Base-by-base conservation (phyloP, 2,329 filamentous ascomycete species). In the Coleophoma eucalyptorum region DNA sequence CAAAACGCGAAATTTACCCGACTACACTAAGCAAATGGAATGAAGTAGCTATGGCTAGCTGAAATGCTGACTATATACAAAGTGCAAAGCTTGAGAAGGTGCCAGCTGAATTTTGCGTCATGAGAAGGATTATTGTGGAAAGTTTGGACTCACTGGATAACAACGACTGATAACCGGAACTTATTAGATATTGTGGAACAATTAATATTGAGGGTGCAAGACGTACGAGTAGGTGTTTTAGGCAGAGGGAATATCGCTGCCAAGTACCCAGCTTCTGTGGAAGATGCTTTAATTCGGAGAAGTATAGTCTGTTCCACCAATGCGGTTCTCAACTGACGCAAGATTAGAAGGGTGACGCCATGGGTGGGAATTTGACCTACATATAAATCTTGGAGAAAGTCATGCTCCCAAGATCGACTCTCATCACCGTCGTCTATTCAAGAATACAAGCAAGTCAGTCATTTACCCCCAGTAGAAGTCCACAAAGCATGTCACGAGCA, bases 171-270 rank as follows among this genome's bases (percentile, higher is more conserved):
- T 21, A 44, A 15, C 20, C 26, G 16, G 42, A n/a, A 44, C 8
- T 44, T 16, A 44, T 26, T 20, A 31, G 19, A n/a, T 33, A 13
- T 15, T 38, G 11, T 13, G 33, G 10, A 38, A 8, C n/a, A 37
- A 31, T 41, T 32, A 34, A 34, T 18, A n/a, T 18, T n/a, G 35
- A 4, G 16, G 35, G 35, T 6, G 12, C 5, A 31, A 10, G 19
- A 44, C 42, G 15, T 44, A 44, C 42, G 31, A 1, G 87, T 87
- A 0, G 93, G 92, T n/a, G 83, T 83, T 58, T 83, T 83, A 1
- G 82, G 79, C n/a, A 96, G 73, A 0, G 90, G 89, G 61, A 90
- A 95, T 62, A 96, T 89, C 43, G 89, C 89, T 10, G 85, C 80
- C 13, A 97, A 75, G 62, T 90, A 95, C 5, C 81, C 84, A 10